A percentile compares a stretch with the other conserved stretches of the same genome.
Conservation (phyloP, 768 basidiomycete species). For the Boletellus emodensis region DNA sequence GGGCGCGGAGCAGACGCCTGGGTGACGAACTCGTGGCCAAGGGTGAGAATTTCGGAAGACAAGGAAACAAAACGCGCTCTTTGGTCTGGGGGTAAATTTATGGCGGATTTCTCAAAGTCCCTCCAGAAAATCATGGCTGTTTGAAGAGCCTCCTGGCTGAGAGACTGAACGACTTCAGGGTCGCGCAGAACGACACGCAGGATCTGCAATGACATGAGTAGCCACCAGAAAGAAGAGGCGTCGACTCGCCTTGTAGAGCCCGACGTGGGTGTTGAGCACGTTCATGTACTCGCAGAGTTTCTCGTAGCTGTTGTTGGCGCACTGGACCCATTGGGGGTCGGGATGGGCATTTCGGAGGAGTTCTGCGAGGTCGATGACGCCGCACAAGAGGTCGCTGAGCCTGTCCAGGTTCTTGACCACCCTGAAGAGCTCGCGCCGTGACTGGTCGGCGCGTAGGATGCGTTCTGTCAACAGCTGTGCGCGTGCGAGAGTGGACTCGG, state of each 20-base stretch:
- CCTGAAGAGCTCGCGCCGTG: slow-evolving; percentile 68
- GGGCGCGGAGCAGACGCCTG: slow-evolving; percentile 60
- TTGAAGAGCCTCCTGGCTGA: slow-evolving; percentile 71
- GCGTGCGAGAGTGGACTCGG: slow-evolving; percentile 74
- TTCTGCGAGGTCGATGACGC: slow-evolving; percentile 95
- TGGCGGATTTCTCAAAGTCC: slow-evolving; percentile 97
- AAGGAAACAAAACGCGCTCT: slow-evolving; percentile 82
- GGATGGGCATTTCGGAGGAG: slow-evolving; percentile 92
- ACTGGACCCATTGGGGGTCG: slow-evolving; percentile 74
- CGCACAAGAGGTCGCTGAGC: slow-evolving; percentile 92
- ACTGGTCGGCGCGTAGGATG: slow-evolving; percentile 69
- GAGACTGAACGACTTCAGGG: slow-evolving; percentile 56
- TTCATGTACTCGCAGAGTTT: slow-evolving; percentile 97
- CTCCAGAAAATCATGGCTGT: slow-evolving; percentile 93
- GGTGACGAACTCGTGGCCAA: slow-evolving; percentile 82
- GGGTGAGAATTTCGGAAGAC: slow-evolving; percentile 82
- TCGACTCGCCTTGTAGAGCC: slow-evolving; percentile 75
- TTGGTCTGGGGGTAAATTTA: slow-evolving; percentile 75
- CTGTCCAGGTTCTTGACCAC: slow-evolving; percentile 96
- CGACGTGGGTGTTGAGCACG: slow-evolving; percentile 89
- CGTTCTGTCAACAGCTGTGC: slow-evolving; percentile 82
- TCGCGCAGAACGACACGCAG: slow-evolving; percentile 69
- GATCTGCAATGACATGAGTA: slow-evolving; percentile 44
- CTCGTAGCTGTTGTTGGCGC: slow-evolving; percentile 86
- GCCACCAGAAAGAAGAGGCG: slow-evolving; percentile 9